Base-by-base conservation (phyloP, 2,329 filamentous ascomycete species). In the Scytalidium sp. region DNA sequence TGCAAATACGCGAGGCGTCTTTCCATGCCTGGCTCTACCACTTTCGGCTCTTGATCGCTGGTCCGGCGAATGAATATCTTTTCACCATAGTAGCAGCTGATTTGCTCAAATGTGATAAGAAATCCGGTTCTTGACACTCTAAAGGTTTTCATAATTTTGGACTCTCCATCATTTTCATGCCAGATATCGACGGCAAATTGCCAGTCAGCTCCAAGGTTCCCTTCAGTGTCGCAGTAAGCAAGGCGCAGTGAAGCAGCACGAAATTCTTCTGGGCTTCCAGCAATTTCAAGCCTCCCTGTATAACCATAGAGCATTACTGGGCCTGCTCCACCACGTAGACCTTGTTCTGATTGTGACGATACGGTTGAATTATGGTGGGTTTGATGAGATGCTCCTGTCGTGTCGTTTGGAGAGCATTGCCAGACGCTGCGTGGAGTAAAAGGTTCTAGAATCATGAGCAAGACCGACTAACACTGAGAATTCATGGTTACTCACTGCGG, bases 401-500 rank as follows among this genome's bases (percentile, higher is more conserved):
- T 47, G 41, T 32, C 19, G 19, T 17, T 3, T 17, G 22, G 19
- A 15, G 10, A 23, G 19, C 20, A 19, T 5, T 20, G 40, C 78
- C 73, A 2, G 3, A 11, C 27, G 19, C 7, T 36, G 17, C 17
- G 15, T n/a, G 13, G 32, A 36, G 17, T 36, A 36, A 7, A n/a
- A 15, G 32, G 32, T 8, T 36, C 32, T 36, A 36, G 7, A 36
- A 15, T 36, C 25, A n/a, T 36, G 11, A 36, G 32, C 13, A 10
- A 36, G 17, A 36, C 17, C 15, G 8, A 36, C 32, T 36, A 10
- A 4, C 13, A 36, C 5, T 36, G 4, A n/a, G 15, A 36, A 36
- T n/a, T 4, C 32, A 8, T 36, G 40, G 15, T 29, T 5, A 58
- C 60, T 59, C 54, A 60, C 60, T 49, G 17, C 61, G 57, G 11